Conservation (phyloP, 768 basidiomycete species). For the Lactarius trivialis region DNA sequence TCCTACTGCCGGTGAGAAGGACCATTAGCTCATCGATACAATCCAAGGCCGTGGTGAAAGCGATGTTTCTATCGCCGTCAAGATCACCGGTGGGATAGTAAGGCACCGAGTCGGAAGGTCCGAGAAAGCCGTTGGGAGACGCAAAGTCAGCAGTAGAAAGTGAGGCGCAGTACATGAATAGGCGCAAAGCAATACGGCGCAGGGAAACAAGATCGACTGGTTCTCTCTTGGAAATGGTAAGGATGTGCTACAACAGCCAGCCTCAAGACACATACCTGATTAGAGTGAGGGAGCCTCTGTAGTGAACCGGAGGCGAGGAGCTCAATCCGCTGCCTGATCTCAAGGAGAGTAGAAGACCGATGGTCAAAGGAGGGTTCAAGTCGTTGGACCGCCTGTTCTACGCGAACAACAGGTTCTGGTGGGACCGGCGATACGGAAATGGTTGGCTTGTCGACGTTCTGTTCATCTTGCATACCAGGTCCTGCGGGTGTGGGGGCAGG, state of each 20-base stretch:
- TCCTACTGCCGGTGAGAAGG: not conserved
- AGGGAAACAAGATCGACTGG: not conserved
- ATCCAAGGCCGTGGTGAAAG: conserved; percentile 6
- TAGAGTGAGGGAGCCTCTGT: not conserved
- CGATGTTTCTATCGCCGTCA: not conserved
- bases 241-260: not conserved
- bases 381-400: not conserved
- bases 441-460: not conserved
- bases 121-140: conserved; percentile 9
- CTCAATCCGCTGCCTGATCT: conserved; percentile 6
- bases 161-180: conserved; percentile 12
- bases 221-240: not conserved
- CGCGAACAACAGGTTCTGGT: not conserved
- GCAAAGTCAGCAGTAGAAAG: conserved; percentile 10
- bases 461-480: not conserved
- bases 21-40: not conserved
- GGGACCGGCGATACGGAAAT: not conserved
- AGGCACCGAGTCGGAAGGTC: not conserved
- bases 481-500: not conserved
- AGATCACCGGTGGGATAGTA: conserved; percentile 14
- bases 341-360: not conserved
- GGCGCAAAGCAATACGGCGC: conserved; percentile 8
- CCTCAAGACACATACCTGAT: not conserved
- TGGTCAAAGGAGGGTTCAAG: not conserved
- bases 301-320: not conserved